These are phyloP conservation scores for Eucalyptus marginata DNA, from an alignment of 345 rosid genomes.

Conservation along the genomic window DNA sequence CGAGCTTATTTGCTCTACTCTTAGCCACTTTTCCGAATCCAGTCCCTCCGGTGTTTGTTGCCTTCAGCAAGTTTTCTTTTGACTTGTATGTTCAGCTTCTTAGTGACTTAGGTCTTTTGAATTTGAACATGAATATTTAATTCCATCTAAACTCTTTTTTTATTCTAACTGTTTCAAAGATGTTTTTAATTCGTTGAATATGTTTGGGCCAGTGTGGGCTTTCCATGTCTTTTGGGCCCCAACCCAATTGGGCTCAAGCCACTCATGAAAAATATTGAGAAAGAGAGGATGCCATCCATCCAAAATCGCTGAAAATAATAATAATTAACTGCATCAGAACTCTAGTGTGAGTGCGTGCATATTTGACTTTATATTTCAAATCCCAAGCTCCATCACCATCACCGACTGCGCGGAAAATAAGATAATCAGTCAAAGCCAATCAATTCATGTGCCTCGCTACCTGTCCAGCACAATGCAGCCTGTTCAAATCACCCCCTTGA, in stretches of 20 bases:
- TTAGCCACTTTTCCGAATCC: neutral
- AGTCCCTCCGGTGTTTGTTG: neutral
- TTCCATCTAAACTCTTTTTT: neutral
- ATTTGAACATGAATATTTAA: neutral
- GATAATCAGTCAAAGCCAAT: neutral
- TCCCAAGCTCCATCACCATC: neutral
- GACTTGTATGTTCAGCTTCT: neutral
- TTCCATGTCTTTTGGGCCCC: neutral
- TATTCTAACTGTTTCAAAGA: accelerated
- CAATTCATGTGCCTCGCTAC: neutral
- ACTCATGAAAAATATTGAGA: neutral
- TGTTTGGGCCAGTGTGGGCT: neutral
- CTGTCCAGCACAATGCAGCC: neutral
- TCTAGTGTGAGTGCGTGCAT: neutral
- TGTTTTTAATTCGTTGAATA: neutral
- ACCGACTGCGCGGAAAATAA: neutral
- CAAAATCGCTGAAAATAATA: neutral
- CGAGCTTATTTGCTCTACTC: neutral
- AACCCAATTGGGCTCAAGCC: neutral
- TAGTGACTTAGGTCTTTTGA: neutral
- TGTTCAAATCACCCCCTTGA: neutral
- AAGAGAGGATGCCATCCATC: neutral
- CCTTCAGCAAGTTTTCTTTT: neutral
- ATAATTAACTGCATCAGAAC: neutral
- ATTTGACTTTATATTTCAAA: neutral